phyloP scores from a whole-genome alignment of 106 monocot genomes.

The Allium cepa region DNA sequence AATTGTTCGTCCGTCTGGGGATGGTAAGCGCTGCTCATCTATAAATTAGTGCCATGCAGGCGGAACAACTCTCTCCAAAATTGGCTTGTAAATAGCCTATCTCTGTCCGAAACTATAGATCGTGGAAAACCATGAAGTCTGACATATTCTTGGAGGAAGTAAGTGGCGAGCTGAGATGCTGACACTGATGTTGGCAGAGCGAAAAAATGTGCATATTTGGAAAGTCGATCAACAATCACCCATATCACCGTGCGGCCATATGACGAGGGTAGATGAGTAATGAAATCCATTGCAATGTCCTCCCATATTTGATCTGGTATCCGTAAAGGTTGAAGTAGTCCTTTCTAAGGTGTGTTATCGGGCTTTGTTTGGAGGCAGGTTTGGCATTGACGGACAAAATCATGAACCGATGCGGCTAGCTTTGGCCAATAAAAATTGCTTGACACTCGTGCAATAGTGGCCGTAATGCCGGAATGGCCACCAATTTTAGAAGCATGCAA shows the following conservation, averaged over 20 bases:
- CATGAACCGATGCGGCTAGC: neutral
- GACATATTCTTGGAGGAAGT: neutral
- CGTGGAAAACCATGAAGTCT: slow-evolving; percentile 15
- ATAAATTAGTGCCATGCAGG: neutral
- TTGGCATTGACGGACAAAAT: neutral
- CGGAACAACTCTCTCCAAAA: slow-evolving; percentile 15
- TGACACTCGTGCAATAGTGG: neutral
- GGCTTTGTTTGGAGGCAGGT: neutral
- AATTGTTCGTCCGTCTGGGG: neutral
- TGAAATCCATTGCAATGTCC: slow-evolving; percentile 16
- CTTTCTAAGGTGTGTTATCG: neutral
- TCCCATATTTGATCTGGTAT: slow-evolving; percentile 5
- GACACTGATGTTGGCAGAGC: neutral
- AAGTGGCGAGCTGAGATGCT: neutral
- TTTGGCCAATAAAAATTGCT: neutral
- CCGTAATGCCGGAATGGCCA: slow-evolving; percentile 1
- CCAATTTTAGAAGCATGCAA: neutral
- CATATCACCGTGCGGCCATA: neutral
- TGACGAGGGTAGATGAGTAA: slow-evolving; percentile 3
- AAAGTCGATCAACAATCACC: slow-evolving; percentile 16
- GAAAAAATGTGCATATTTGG: too few species aligned
- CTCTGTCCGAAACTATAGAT: slow-evolving; percentile 3
- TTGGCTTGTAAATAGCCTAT: slow-evolving; percentile 3
- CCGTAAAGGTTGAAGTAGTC: slow-evolving; percentile 8
- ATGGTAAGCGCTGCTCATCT: slow-evolving; percentile 11